Evolutionary conservation across 495 filamentous ascomycete genomes (phyloP), one percentile per base, ranked within the genome.

Genomic region (Usnea hakonensis): DNA sequence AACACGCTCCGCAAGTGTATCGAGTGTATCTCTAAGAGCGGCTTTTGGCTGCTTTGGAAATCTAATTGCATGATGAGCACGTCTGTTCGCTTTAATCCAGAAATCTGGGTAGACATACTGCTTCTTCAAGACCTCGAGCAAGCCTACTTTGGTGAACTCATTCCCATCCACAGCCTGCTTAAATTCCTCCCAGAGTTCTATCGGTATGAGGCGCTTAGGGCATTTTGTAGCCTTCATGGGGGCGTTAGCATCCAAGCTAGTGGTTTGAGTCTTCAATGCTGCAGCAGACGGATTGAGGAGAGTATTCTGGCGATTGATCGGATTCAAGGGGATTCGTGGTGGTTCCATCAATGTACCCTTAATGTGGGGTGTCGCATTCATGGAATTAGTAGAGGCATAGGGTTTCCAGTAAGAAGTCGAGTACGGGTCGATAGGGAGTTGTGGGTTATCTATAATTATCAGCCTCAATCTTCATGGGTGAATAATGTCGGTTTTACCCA

Each of bases 401-500:
- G 74, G 70, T 19, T 76, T 78, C 94, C 94, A 97, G 75, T 97
- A 97, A 5, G 73, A 72, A 2, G 82, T 85, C 0, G 89, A 91
- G 69, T 91, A 95, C 0, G 94, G 94, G 63, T 99, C 85, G 67
- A 99, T 95, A 40, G 84, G 80, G 23, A 78, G 74, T 26, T 62
- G 71, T 13, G 79, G 74, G 11, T 72, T 67, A 44, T 83, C 79
- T 69, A 58, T 58, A 56, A 67, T 19, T 62, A 62, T 64, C 54
- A 66, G 67, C 57, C 3, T 35, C 48, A 38, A 10, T 55, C 7
- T 21, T 23, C 10, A n/a, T n/a, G 37, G 14, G 48, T 37, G 26
- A 21, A 7, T 52, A 54, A 17, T 6, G 16, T 43, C 41, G 21
- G 37, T 72, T 82, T 70, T 77, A 91, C 88, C 82, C 23, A 85